Percentiles rank a stretch among this genome's conserved stretches.
These are phyloP conservation scores for Claviceps pazoutovae DNA, from an alignment of 2,329 filamentous ascomycete species.

Conservation along the genomic window DNA sequence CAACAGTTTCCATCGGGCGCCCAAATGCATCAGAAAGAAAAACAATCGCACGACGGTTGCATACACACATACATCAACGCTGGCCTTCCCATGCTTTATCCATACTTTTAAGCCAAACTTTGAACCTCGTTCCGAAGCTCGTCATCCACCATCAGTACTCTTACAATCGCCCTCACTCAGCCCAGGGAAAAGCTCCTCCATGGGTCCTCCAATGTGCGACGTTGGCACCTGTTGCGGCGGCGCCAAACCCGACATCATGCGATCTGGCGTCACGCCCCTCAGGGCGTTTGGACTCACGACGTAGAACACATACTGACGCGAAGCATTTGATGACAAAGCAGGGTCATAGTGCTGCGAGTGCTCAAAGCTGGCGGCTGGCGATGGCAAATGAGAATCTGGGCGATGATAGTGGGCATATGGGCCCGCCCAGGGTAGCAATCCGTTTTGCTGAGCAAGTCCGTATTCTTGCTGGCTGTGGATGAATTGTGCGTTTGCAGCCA, in stretches of 20 bases:
- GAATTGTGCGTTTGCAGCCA: not conserved
- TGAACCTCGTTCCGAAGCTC: too few species aligned
- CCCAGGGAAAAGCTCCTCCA: constrained; percentile 3
- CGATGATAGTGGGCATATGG: not conserved
- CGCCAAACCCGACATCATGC: not conserved
- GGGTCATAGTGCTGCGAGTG: not conserved
- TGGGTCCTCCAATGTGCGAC: constrained; percentile 1
- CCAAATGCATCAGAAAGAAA: not conserved
- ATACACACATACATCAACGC: not conserved
- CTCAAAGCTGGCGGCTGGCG: constrained; percentile 2
- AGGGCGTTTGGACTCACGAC: not conserved
- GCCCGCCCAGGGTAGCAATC: not conserved
- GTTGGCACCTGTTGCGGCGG: not conserved
- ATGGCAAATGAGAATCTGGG: not conserved
- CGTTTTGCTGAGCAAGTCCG: not conserved
- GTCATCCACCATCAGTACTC: not conserved
- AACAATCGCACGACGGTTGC: not conserved
- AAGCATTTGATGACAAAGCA: not conserved
- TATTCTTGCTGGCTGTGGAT: not conserved
- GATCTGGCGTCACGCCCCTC: not conserved
- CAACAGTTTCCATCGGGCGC: not conserved
- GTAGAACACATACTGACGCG: not conserved
- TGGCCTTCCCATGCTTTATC: not conserved
- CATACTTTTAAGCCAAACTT: not conserved
- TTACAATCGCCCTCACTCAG: not conserved